These are phyloP conservation scores for Epichloe bromicola DNA, from an alignment of 2,329 filamentous ascomycete genomes.

Conservation along the genomic window DNA sequence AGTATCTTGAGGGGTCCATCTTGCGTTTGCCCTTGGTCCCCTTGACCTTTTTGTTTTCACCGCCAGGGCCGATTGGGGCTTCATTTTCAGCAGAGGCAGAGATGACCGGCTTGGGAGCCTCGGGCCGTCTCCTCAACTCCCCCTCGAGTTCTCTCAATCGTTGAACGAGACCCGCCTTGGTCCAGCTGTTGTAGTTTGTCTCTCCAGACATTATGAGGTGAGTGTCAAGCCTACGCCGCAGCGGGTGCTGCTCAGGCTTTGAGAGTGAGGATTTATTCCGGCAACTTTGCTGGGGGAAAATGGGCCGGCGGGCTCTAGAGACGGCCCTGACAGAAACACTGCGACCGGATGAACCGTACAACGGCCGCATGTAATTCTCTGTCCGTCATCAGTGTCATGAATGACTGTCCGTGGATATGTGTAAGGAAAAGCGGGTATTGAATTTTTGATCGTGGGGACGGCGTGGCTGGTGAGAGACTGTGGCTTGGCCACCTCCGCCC, in stretches of 20 bases:
- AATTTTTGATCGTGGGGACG: background rate
- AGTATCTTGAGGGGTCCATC: slow-evolving; percentile 71
- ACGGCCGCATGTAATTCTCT: slow-evolving; percentile 15
- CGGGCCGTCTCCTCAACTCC: slow-evolving; percentile 40
- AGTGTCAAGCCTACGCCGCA: background rate
- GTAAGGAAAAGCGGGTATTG: background rate
- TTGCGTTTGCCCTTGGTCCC: slow-evolving; percentile 33
- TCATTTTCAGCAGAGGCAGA: slow-evolving; percentile 11
- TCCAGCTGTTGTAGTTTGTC: slow-evolving; percentile 51
- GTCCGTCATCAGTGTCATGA: background rate
- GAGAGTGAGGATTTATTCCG: slow-evolving; percentile 7
- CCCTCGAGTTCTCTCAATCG: slow-evolving; percentile 55
- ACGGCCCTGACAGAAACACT: slow-evolving; percentile 13
- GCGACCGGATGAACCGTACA: slow-evolving; percentile 14
- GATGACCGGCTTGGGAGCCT: slow-evolving; percentile 15
- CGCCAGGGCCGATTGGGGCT: too few species aligned
- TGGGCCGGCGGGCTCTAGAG: slow-evolving; percentile 6
- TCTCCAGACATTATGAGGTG: slow-evolving; percentile 18
- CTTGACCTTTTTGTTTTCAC: slow-evolving; percentile 10
- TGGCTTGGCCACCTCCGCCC: background rate
- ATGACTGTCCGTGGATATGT: too few species aligned
- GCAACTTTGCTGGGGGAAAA: background rate
- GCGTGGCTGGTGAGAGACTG: background rate
- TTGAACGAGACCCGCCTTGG: slow-evolving; percentile 52
- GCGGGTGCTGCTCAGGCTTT: background rate